Percentiles rank a stretch among this genome's conserved stretches.
These are phyloP conservation scores for Kalaharituber pfeilii DNA, from an alignment of 2,329 filamentous ascomycete species.

Conservation along the genomic window DNA sequence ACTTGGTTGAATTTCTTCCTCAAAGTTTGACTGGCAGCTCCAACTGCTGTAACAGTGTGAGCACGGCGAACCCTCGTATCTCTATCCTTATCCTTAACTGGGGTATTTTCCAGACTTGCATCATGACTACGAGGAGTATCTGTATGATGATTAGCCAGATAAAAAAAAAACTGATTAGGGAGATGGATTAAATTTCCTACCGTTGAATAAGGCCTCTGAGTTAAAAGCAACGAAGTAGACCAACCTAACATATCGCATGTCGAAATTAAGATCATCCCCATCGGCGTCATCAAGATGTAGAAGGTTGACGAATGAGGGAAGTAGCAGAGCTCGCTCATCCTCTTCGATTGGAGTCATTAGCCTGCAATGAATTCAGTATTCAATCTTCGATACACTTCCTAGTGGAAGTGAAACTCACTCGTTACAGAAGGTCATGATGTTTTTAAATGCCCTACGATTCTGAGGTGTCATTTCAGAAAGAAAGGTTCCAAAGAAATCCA, in stretches of 20 bases:
- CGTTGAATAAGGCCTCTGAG: not conserved
- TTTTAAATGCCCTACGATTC: constrained; percentile 60
- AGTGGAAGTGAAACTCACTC: constrained; percentile 31
- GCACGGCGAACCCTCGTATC: not conserved
- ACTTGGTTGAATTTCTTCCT: not conserved
- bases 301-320: not conserved
- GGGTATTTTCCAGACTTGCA: not conserved
- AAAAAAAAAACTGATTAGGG: not conserved
- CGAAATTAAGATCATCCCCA: not conserved
- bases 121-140: not conserved
- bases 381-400: no score
- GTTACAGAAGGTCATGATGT: constrained; percentile 67
- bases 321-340: not conserved
- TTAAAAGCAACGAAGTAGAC: not conserved
- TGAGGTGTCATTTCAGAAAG: constrained; percentile 51
- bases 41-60: not conserved
- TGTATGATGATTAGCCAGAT: not conserved
- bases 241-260: not conserved
- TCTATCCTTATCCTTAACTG: not conserved
- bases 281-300: not conserved
- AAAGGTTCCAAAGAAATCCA: constrained; percentile 47
- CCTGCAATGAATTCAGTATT: not conserved
- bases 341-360: not conserved
- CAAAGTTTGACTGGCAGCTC: not conserved
- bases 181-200: not conserved